Evolutionary conservation across 169 alveolate genomes (phyloP), one percentile per base, ranked within the genome.

Genomic region (Condylostoma magnum): DNA sequence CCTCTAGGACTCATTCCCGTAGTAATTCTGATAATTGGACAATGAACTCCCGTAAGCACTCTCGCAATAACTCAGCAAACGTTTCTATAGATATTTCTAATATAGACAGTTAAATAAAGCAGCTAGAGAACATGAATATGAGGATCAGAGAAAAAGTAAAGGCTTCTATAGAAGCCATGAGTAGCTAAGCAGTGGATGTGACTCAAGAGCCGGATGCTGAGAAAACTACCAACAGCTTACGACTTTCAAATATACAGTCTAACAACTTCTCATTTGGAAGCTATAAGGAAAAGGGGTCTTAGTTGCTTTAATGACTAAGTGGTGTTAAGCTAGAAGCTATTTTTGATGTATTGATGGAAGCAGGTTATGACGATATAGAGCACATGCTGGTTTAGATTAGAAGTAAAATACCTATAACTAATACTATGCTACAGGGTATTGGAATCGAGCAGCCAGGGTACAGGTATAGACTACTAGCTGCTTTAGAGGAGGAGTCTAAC

Each of bases 301-400:
- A 33, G 2, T 10, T 60, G 10, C 46, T 20, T 6, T n/a, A 37
- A 0, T 41, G 25, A 22, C 58, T 63, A 5, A 34, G 15, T 12
- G 27, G 6, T 10, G 18, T 43, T 8, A 55, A 33, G 25, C 3
- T 55, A 33, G 68, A 55, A 10, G 44, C 10, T 1, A 18, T 55
- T 1, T 55, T 27, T 55, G 68, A 55, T 33, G 50, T 31, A 15
- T 31, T 55, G 33, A 22, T 55, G 22, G 34, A 37, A 10, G 28
- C 57, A 1, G 71, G 71, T 1, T 60, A 60, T 34, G 71, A 60
- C 27, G 71, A 60, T 18, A 60, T 60, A 20, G 58, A 38, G 15
- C 71, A 60, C 38, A 37, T 37, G 25, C 8, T 33, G 8, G 10
- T 10, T 8, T 37, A 60, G 41, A 34, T 60, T 30, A 37, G 15